phyloP scores from a whole-genome alignment of 495 filamentous ascomycete species.

The Niebla homalea region DNA sequence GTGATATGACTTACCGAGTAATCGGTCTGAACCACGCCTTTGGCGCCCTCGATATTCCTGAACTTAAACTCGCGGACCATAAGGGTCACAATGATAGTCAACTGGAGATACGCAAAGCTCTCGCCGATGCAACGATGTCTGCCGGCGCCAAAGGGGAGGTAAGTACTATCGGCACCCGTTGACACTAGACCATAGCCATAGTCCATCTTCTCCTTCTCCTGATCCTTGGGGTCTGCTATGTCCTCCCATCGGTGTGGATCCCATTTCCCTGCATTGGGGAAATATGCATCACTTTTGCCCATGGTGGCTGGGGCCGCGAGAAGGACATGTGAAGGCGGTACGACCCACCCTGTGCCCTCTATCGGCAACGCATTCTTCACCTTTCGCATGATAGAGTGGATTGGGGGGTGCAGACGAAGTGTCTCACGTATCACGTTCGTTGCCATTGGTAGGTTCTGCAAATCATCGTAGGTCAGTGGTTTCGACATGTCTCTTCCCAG shows the following conservation, averaged over 20 bases:
- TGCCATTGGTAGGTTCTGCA: conserved; percentile 57
- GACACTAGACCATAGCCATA: conserved; percentile 86
- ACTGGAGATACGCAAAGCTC: conserved; percentile 89
- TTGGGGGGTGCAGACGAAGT: conserved; percentile 67
- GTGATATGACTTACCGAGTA: conserved; percentile 47
- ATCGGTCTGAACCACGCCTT: conserved; percentile 67
- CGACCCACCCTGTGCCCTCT: conserved; percentile 61
- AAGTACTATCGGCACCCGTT: conserved; percentile 77
- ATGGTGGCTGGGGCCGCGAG: conserved; percentile 75
- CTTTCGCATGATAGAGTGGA: conserved; percentile 75
- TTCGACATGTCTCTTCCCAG: conserved; percentile 47
- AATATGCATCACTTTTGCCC: conserved; percentile 56
- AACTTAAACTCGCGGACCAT: conserved; percentile 68
- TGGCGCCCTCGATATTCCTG: conserved; percentile 51
- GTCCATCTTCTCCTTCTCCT: conserved; percentile 65
- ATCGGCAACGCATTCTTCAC: conserved; percentile 69
- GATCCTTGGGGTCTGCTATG: conserved; percentile 29
- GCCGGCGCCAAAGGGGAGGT: conserved; percentile 93
- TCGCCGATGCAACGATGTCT: conserved; percentile 93
- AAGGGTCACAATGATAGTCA: conserved; percentile 64
- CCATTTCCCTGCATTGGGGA: conserved; percentile 69
- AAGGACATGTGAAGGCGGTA: conserved; percentile 66
- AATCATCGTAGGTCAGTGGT: conserved; percentile 49
- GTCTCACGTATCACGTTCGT: conserved; percentile 67
- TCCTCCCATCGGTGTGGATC: conserved; percentile 79